Base-by-base conservation (phyloP, 371 early-diverging fungal species). In the Fennellomyces sp. region DNA sequence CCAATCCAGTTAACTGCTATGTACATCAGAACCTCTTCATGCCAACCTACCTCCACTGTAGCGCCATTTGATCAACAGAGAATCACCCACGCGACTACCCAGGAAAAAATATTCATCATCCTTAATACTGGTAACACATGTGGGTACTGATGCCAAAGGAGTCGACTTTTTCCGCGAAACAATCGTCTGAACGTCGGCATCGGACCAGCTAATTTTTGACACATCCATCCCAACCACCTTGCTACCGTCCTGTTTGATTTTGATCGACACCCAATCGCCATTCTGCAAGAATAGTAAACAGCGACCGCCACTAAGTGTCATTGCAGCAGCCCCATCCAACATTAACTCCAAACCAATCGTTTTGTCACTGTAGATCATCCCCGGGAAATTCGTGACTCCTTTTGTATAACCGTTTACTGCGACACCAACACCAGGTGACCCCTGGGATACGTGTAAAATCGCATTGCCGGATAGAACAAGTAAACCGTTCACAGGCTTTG, bases 401-500 rank as follows among this genome's bases (percentile, higher is more conserved):
- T 74, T 71, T 1, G 82, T 75, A 54, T 83, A 88, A 4, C 76
- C 84, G 64, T 95, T 96, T 15, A 95, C 87, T 2, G 87, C 86
- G 5, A 85, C 82, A 28, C 89, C 92, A 11, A 90, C 72, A 41
- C 92, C 94, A 19, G 86, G 75, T 2, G 91, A 84, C 7, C 93
- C 92, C 72, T 96, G 96, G 49, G 91, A 91, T 1, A 96, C 81
- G 68, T 97, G 92, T 25, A 95, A 76, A 12, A 99, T 61, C 3
- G 92, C 87, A 70, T 91, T 94, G 38, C 91, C 78, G 0, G 90
- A 84, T 8, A 95, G 65, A 1, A 94, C 84, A 26, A 98, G 72
- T 5, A 97, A 73, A 21, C 98, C 99, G 30, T 95, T 93, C 3
- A 94, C 81, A 3, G 97, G 95, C 47, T 85, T 84, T 0, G 95